These are phyloP conservation scores for Clonostachys byssicola DNA, from an alignment of 2,329 filamentous ascomycete genomes.

Conservation along the genomic window DNA sequence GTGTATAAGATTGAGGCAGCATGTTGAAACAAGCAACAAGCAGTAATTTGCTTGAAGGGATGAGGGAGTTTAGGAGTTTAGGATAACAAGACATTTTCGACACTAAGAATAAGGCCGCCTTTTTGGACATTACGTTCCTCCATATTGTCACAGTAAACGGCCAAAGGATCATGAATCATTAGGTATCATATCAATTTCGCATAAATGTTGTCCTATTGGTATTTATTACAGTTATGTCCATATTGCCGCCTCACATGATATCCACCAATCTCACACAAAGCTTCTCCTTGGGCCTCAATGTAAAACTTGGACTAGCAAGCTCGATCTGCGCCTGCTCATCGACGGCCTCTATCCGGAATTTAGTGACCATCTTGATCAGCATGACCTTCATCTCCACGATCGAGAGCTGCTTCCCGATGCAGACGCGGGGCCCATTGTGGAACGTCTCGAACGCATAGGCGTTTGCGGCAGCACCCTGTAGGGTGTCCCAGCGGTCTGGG, in stretches of 20 bases:
- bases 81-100: no score
- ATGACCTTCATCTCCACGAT: constrained; percentile 30
- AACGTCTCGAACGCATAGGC: constrained; percentile 27
- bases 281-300: constrained; percentile 9
- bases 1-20: neutral
- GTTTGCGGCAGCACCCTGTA: constrained; percentile 12
- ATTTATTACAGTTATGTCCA: no score
- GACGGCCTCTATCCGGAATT: constrained; percentile 18
- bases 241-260: neutral
- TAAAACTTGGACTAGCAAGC: constrained; percentile 7
- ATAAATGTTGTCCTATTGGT: no score
- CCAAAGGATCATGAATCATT: no score
- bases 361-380: constrained; percentile 20
- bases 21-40: no score
- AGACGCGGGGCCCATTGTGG: constrained; percentile 27
- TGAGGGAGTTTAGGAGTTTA: no score
- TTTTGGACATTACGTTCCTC: no score
- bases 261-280: constrained; percentile 6
- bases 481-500: constrained; percentile 29
- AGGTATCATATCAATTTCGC: no score
- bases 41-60: no score
- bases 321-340: constrained; percentile 1
- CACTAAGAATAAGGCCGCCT: no score
- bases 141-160: no score
- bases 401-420: constrained; percentile 28